Evolutionary conservation across 495 filamentous ascomycete genomes (phyloP), one percentile per base, ranked within the genome.

Genomic region (Aspergillus ostianus): DNA sequence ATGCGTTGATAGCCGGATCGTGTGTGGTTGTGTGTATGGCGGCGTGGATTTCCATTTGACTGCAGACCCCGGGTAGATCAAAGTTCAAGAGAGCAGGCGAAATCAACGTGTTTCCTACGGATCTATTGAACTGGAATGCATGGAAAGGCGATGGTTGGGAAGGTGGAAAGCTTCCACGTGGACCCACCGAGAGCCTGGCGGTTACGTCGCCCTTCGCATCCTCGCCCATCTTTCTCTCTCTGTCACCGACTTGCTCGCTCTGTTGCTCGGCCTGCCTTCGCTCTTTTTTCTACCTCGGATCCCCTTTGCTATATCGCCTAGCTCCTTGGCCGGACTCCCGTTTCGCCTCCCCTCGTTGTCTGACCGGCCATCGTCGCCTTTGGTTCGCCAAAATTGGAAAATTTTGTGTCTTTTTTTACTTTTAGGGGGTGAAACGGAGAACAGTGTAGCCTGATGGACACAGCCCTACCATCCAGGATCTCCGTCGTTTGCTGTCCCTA

Each of bases 361-460:
- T 46, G 53, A 44, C 13, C 52, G 23, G 13, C 17, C 51, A 53
- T 26, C 27, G 18, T 20, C 27, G 30, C n/a, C 36, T 41, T 55
- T 17, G 21, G n/a, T 56, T 56, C 21, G 52, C 52, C 55, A 51
- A 41, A 51, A 23, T 58, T 58, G 29, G 47, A 51, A 58, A 29
- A 51, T 19, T 12, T 20, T 23, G 17, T 32, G 6, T 32, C 30
- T 7, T 32, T 2, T 26, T 26, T 2, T 4, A 26, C 23, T 26
- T 12, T 17, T 30, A 20, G 47, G 29, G 55, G 27, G 6, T 32
- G n/a, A 47, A 63, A n/a, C 21, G 57, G 50, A 61, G 57, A 68
- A 68, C 55, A 61, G 58, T 62, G 66, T 55, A 66, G 66, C 66
- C 66, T 69, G 63, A 62, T 62, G 58, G 63, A 57, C 63, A 62